These are phyloP conservation scores for Tulasnella sp. DNA, from an alignment of 768 basidiomycete genomes.

Conservation along the genomic window DNA sequence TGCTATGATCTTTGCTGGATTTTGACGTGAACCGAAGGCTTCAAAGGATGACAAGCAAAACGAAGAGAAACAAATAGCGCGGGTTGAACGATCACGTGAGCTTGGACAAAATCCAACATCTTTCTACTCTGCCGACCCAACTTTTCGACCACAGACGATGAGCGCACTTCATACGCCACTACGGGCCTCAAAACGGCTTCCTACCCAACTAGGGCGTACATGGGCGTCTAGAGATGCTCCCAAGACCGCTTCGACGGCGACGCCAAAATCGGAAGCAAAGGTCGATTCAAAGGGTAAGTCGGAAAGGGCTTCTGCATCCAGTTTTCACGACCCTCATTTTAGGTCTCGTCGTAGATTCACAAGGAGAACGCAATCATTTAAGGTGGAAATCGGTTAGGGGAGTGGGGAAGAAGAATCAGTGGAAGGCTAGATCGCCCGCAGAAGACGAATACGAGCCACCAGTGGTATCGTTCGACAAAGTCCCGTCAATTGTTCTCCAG, in stretches of 20 bases:
- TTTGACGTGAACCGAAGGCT: background rate
- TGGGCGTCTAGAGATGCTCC: background rate
- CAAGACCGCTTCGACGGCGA: no score
- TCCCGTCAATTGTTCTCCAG: slow-evolving; percentile 2
- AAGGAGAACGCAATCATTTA: background rate
- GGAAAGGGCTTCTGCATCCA: background rate
- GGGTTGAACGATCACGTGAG: background rate
- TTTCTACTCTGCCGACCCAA: background rate
- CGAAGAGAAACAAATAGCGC: background rate
- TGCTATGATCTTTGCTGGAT: background rate
- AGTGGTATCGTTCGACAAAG: background rate
- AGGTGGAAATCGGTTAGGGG: background rate
- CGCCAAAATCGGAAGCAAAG: background rate
- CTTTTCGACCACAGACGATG: background rate
- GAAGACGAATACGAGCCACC: background rate
- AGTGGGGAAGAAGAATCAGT: background rate
- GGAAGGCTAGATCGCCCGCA: background rate
- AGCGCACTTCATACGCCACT: background rate
- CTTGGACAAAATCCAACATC: background rate
- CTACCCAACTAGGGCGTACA: background rate
- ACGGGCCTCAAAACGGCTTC: background rate
- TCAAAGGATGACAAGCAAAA: no score
- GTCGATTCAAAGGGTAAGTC: background rate
- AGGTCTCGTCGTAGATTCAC: background rate
- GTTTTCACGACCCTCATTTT: background rate